Base-by-base conservation (phyloP, 148 eudicot species). In the Diospyros kaki region DNA sequence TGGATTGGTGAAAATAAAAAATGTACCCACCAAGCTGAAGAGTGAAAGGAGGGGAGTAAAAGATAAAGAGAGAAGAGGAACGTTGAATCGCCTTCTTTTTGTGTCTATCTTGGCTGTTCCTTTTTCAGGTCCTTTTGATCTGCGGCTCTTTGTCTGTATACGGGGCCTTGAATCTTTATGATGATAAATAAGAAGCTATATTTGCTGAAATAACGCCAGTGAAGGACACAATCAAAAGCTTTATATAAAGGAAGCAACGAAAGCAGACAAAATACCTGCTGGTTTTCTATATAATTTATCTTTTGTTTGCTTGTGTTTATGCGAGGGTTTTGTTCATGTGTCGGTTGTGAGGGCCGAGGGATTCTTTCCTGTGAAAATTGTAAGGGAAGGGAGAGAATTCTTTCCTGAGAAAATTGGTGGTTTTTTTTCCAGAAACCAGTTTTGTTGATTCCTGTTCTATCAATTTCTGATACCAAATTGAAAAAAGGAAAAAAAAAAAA, bases 131-230 rank as follows among this genome's bases (percentile, higher is more conserved):
- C 41, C 76, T 72, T 78, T 72, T 72, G 76, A 72, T 73, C 73
- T 73, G 60, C 51, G 78, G 66, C 69, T 72, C 38, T 28, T 75
- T 78, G 84, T 82, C 77, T 75, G 68, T 18, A 75, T 71, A 46
- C 38, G 61, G 60, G 68, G 76, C 43, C 41, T 15, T 45, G 76
- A 61, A 46, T 75, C 81, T 75, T 66, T 78, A 38, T 67, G 52
- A 58, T 48, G 74, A 69, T 39, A 52, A 40, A 15, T 41, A 82
- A 79, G 69, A 62, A 59, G 10, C 50, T 41, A 46, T 53, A 69
- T 83, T 79, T 68, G 59, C 78, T 72, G 82, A 83, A 52, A 40
- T 83, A 73, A 38, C 66, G 50, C n/a, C 42, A 53, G 43, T 13
- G 55, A 66, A 75, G 28, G 76, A 60, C 58, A 52, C 40, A 63